Evolutionary conservation across 306 rosid genomes (phyloP).

Genomic region (Prunus kanzakura): DNA sequence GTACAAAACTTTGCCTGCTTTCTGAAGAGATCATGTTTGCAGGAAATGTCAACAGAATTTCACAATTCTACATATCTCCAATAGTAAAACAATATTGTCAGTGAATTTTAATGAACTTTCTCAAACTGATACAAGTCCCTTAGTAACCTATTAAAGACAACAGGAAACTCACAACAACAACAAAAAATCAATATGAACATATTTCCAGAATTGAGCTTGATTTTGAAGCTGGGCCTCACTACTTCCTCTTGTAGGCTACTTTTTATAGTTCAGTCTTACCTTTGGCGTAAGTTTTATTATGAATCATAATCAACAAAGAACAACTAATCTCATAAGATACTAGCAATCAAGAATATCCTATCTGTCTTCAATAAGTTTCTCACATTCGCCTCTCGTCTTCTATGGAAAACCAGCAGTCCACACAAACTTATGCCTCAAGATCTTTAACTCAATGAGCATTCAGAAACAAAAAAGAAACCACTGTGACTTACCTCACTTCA

Average conservation of each 20-base stretch:
- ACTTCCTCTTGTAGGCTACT: background rate
- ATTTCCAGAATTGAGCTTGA: background rate
- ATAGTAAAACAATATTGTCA: too few species aligned
- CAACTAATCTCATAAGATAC: background rate
- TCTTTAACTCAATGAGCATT: background rate
- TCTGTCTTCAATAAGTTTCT: too few species aligned
- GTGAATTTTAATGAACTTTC: too few species aligned
- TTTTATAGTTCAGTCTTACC: background rate
- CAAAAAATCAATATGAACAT: background rate
- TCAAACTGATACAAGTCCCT: too few species aligned
- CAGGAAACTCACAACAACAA: background rate
- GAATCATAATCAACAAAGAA: background rate
- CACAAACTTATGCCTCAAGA: background rate
- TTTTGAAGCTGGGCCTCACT: background rate
- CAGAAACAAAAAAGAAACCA: background rate
- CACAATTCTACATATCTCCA: too few species aligned
- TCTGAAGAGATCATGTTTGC: background rate
- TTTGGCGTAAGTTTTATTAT: background rate
- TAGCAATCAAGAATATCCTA: too few species aligned
- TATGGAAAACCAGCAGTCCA: too few species aligned
- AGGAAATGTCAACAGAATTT: too few species aligned
- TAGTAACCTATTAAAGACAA: background rate
- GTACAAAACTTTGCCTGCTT: background rate
- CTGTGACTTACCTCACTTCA: conserved; percentile 33
- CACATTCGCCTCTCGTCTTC: too few species aligned